Percentiles rank a stretch among this genome's conserved stretches.
phyloP scores from a whole-genome alignment of 129 eudicot genomes.

The Gnaphalium uliginosum region DNA sequence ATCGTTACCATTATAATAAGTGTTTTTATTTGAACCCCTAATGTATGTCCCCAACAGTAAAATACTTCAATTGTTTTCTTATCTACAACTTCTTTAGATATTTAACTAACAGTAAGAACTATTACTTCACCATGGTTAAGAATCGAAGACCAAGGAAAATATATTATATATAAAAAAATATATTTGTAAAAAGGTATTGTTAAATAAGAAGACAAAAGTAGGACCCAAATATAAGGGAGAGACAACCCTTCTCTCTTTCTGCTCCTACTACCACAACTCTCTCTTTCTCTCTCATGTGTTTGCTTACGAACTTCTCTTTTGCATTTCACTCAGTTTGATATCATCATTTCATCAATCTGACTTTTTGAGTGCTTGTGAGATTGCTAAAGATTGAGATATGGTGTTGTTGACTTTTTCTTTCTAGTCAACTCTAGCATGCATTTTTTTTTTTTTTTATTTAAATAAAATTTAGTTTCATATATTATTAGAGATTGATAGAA shows the following conservation, averaged over 20 bases:
- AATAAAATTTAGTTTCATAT: background rate
- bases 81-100: no score
- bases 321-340: slow-evolving; percentile 31
- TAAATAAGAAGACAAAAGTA: slow-evolving; percentile 34
- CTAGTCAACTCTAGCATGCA: background rate
- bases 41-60: no score
- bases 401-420: slow-evolving; percentile 31
- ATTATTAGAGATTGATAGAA: background rate
- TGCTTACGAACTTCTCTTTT: slow-evolving; percentile 31
- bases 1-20: no score
- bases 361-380: slow-evolving; percentile 26
- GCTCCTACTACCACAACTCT: background rate
- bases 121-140: no score
- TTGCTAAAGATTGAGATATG: background rate
- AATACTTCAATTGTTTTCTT: no score
- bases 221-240: slow-evolving; percentile 43
- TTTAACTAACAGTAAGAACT: no score
- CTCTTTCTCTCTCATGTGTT: slow-evolving; percentile 1
- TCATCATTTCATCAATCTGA: slow-evolving; percentile 24
- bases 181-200: background rate
- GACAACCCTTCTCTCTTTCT: background rate
- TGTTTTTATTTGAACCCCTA: no score
- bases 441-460: no score
- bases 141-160: no score
- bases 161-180: no score